These are phyloP conservation scores for Pholiota microspora DNA, from an alignment of 768 basidiomycete species.

Conservation along the genomic window DNA sequence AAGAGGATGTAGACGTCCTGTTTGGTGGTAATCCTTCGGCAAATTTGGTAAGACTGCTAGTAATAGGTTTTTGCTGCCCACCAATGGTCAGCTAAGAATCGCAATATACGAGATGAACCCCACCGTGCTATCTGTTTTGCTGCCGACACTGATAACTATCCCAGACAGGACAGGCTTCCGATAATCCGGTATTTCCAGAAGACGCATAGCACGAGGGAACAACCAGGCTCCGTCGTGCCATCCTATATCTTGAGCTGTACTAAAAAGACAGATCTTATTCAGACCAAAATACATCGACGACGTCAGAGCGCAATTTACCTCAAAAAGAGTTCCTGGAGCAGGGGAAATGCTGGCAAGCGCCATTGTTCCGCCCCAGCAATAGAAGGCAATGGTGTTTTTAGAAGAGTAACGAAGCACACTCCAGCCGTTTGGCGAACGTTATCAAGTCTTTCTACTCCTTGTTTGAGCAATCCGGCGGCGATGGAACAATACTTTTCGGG, in stretches of 20 bases:
- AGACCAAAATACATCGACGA: not conserved
- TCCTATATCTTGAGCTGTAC: constrained; percentile 28
- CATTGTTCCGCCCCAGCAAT: constrained; percentile 41
- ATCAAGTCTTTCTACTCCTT: constrained; percentile 88
- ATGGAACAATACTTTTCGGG: constrained; percentile 52
- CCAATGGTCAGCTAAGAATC: constrained; percentile 3
- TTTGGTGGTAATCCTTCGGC: constrained; percentile 48
- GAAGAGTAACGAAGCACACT: constrained; percentile 49
- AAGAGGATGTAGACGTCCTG: constrained; percentile 27
- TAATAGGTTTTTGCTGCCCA: constrained; percentile 65
- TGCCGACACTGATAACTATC: constrained; percentile 76
- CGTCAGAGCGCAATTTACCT: constrained; percentile 33
- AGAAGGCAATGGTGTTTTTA: constrained; percentile 44
- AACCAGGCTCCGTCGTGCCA: constrained; percentile 79
- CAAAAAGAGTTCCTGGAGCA: constrained; percentile 54
- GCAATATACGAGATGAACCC: constrained; percentile 25
- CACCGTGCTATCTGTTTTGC: constrained; percentile 84
- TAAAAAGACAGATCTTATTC: not conserved
- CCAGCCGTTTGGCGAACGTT: constrained; percentile 86
- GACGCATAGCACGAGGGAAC: constrained; percentile 67
- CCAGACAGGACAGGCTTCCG: constrained; percentile 64
- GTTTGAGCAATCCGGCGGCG: constrained; percentile 75
- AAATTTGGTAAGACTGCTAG: constrained; percentile 59
- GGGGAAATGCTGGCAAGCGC: constrained; percentile 44
- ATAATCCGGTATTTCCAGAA: constrained; percentile 64